Percentiles rank a stretch among this genome's conserved stretches.
These are phyloP conservation scores for Fusarium hostae DNA, from an alignment of 2,329 filamentous ascomycete genomes.

Conservation along the genomic window DNA sequence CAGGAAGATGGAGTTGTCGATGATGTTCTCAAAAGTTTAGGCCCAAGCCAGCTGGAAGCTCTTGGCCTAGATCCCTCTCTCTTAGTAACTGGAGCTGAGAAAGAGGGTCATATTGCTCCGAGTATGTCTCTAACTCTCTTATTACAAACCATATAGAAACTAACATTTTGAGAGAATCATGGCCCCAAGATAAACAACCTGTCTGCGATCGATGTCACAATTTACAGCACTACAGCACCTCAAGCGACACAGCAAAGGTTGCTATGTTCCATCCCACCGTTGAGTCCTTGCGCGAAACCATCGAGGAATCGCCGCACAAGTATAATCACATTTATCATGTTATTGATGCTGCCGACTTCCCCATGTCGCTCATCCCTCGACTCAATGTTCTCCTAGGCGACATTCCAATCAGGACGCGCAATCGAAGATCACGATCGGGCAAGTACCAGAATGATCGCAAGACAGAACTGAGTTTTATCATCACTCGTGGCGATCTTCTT, in stretches of 20 bases:
- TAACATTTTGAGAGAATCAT: conserved; percentile 31
- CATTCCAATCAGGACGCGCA: conserved; percentile 79
- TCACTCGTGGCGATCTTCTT: conserved; percentile 88
- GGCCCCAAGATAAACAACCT: conserved; percentile 56
- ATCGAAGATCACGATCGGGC: conserved; percentile 76
- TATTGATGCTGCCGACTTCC: conserved; percentile 94
- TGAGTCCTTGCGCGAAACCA: conserved; percentile 82
- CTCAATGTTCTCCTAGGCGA: conserved; percentile 77
- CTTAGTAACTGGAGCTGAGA: conserved; percentile 48
- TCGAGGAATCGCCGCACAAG: conserved; percentile 88
- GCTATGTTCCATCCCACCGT: conserved; percentile 85
- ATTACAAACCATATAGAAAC: not conserved
- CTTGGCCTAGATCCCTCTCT: conserved; percentile 59
- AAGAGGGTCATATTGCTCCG: conserved; percentile 31
- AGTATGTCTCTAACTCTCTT: conserved; percentile 13
- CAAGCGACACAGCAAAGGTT: conserved; percentile 55
- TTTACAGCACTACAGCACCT: conserved; percentile 78
- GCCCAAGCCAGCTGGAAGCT: conserved; percentile 54
- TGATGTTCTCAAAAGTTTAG: conserved; percentile 56
- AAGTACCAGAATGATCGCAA: conserved; percentile 75
- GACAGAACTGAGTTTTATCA: conserved; percentile 87
- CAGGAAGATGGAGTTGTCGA: conserved; percentile 61
- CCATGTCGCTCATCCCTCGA: conserved; percentile 87
- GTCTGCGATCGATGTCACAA: conserved; percentile 90
- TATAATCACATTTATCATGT: conserved; percentile 96